phyloP scores from a whole-genome alignment of 2,329 filamentous ascomycete species.

The Dichotomopilus funicola region DNA sequence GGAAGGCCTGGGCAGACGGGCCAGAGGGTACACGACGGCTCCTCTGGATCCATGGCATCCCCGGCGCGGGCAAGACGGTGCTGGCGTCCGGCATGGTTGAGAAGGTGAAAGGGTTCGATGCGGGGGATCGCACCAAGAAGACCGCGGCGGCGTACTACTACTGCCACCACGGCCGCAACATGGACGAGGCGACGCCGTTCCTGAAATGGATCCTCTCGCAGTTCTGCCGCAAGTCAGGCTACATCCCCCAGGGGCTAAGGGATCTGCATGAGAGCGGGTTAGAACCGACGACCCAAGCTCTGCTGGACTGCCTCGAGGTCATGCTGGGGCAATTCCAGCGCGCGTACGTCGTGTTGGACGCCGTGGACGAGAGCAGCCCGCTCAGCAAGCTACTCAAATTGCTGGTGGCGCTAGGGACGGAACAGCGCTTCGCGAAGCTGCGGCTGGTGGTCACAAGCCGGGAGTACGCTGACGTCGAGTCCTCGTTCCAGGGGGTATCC shows the following conservation, averaged over 20 bases:
- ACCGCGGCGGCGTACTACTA: conserved; percentile 25
- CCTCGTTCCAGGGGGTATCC: conserved; percentile 9
- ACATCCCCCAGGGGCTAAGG: conserved; percentile 13
- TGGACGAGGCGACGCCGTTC: conserved; percentile 25
- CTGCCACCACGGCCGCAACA: conserved; percentile 23
- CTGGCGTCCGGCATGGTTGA: conserved; percentile 11
- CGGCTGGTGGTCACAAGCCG: conserved; percentile 19
- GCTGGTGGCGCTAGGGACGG: conserved; percentile 7
- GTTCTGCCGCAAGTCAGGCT: conserved; percentile 17
- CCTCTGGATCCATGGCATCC: conserved; percentile 11
- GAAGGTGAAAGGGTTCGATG: not conserved
- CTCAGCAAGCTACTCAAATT: conserved; percentile 10
- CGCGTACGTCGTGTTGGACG: conserved; percentile 25
- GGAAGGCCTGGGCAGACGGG: not conserved
- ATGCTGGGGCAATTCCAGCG: not conserved
- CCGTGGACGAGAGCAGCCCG: conserved; percentile 20
- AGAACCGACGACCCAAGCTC: conserved; percentile 13
- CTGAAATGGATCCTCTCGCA: conserved; percentile 24
- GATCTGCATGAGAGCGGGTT: conserved; percentile 1
- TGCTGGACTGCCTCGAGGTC: conserved; percentile 18
- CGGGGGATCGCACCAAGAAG: not conserved
- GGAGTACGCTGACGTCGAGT: conserved; percentile 20
- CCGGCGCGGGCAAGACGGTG: conserved; percentile 11
- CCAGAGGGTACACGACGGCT: not conserved
- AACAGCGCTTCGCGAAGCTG: conserved; percentile 15